Evolutionary conservation across 768 basidiomycete genomes (phyloP), one percentile per base, ranked within the genome.

Genomic region (Pisolithus albus): DNA sequence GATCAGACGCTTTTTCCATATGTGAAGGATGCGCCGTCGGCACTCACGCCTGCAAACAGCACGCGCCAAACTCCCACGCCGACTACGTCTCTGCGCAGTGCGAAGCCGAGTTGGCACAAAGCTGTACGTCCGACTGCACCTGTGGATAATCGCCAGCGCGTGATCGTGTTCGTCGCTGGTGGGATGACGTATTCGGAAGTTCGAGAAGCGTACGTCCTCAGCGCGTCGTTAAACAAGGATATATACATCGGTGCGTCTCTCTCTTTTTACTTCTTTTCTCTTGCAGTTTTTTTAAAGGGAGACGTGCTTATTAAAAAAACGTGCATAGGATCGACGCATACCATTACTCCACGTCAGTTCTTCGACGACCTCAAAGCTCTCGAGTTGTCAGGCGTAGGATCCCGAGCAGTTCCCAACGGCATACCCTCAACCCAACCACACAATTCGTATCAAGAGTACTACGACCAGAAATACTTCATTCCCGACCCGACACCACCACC

Each of bases 141-240:
- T 30, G 78, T 66, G 70, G 73, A 84, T 34, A 75, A 78, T 47
- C 78, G 82, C 52, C 86, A 91, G 67, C 79, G 95, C 26, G 61
- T 96, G 13, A 75, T 99, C 34, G 80, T 97, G 16, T 98, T 98
- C 67, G 75, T 97, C 21, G 88, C 90, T 13, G 96, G 96, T 34
- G 96, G 96, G 2, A 84, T 94, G 79, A 94, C 96, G 2, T 93
- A 92, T 65, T 95, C 93, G 0, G 96, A 99, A 69, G 86, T 94
- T 68, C 78, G 95, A 53, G 83, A 92, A 61, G 85, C 82, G 43
- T 98, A 97, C 63, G 76, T 84, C 46, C 74, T 95, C 15, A 87
- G 91, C 3, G 75, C 73, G 44, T 65, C 80, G 2, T 64, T 91
- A 48, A 86, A 87, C 61, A 92, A 87, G 67, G 96, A 99, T 59